phyloP scores from a whole-genome alignment of 208 protist genomes.

The Trichomonas vaginalis region DNA sequence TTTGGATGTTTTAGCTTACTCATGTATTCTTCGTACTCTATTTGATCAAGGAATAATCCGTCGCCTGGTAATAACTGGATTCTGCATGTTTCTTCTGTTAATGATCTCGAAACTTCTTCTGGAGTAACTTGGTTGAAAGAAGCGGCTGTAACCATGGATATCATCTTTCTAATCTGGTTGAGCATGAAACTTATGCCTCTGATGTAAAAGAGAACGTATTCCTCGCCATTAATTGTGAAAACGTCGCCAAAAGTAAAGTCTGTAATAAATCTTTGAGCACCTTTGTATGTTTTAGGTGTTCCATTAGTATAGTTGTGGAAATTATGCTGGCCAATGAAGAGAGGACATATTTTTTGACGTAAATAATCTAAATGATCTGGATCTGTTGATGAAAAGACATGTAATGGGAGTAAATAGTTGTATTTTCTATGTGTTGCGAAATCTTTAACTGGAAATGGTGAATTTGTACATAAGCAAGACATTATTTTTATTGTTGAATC shows the following conservation, averaged over 20 bases:
- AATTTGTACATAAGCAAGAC: background rate
- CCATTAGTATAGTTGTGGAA: background rate
- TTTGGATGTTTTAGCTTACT: background rate
- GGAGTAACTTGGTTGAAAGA: background rate
- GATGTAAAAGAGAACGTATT: background rate
- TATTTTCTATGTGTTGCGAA: background rate
- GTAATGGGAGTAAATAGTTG: background rate
- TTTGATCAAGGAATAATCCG: background rate
- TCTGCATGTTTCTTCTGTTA: background rate
- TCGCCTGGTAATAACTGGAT: background rate
- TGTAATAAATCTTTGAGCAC: background rate
- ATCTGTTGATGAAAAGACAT: background rate
- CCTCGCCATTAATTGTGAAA: background rate
- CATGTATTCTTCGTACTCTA: background rate
- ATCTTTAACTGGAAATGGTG: background rate
- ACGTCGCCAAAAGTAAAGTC: background rate
- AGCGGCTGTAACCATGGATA: background rate
- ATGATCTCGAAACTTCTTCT: background rate
- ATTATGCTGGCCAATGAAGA: background rate
- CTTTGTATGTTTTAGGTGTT: background rate
- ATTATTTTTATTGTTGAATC: background rate
- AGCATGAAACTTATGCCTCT: background rate
- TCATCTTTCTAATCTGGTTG: background rate
- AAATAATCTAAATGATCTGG: background rate
- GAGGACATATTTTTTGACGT: background rate